phyloP scores from a whole-genome alignment of 1,284 basidiomycete genomes.

The Ustilago nuda region DNA sequence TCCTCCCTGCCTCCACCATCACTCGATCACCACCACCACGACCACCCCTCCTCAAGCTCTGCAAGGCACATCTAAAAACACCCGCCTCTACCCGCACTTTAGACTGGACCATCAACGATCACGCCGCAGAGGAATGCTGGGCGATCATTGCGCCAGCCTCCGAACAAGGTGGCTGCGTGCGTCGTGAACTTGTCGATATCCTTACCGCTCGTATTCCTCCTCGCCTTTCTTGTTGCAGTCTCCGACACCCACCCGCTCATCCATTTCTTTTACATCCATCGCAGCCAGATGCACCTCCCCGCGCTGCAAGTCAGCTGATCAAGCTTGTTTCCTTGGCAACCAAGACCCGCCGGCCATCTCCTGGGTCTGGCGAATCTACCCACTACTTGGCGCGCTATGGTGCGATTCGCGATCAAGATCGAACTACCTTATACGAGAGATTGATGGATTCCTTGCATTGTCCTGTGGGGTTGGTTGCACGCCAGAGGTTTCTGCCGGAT shows the following conservation, averaged over 20 bases:
- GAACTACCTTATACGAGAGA: constrained; percentile 61
- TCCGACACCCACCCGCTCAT: constrained; percentile 29
- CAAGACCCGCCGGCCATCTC: constrained; percentile 20
- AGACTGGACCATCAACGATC: constrained; percentile 55
- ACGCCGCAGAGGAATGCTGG: constrained; percentile 55
- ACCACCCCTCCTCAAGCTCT: constrained; percentile 27
- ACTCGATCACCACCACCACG: not conserved
- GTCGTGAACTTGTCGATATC: constrained; percentile 47
- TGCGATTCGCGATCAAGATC: constrained; percentile 62
- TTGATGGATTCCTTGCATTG: constrained; percentile 59
- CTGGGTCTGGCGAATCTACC: constrained; percentile 50
- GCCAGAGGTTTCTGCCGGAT: constrained; percentile 54
- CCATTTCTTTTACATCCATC: constrained; percentile 37
- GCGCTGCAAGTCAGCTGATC: constrained; percentile 24
- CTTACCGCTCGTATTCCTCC: constrained; percentile 35
- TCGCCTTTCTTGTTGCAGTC: not conserved
- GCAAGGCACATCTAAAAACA: constrained; percentile 11
- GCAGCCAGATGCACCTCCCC: not conserved
- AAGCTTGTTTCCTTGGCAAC: constrained; percentile 60
- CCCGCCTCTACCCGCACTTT: not conserved
- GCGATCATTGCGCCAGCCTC: constrained; percentile 60
- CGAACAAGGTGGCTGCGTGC: constrained; percentile 53
- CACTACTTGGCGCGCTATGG: constrained; percentile 66
- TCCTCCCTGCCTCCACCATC: not conserved
- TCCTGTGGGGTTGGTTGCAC: constrained; percentile 54